These are phyloP conservation scores for Chimonanthus salicifolius DNA, from an alignment of 164 flowering plant genomes.

Conservation along the genomic window DNA sequence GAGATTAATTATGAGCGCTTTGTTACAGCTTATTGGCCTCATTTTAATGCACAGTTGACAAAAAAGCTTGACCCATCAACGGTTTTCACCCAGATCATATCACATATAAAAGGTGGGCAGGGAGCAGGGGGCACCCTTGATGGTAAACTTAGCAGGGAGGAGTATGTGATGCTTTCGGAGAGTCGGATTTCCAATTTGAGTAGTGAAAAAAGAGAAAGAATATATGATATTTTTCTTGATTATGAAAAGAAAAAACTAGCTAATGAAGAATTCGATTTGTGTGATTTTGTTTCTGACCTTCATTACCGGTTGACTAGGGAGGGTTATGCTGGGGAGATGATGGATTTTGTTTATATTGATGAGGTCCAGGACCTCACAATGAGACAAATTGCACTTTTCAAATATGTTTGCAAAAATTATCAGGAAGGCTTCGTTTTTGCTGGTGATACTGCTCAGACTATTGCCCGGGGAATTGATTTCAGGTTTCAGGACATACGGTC, in stretches of 20 bases:
- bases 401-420: constrained; percentile 53
- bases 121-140: constrained; percentile 22
- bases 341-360: constrained; percentile 78
- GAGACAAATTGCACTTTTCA: constrained; percentile 71
- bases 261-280: constrained; percentile 62
- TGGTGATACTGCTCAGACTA: constrained; percentile 85
- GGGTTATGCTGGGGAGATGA: constrained; percentile 31
- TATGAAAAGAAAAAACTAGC: constrained; percentile 57
- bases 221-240: constrained; percentile 48
- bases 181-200: constrained; percentile 39
- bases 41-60: constrained; percentile 41
- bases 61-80: constrained; percentile 56
- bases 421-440: constrained; percentile 69
- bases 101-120: constrained; percentile 65
- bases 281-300: constrained; percentile 68
- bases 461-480: constrained; percentile 41
- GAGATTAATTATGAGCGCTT: constrained; percentile 60
- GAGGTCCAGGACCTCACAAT: constrained; percentile 85
- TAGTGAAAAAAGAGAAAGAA: constrained; percentile 32
- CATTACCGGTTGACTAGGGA: constrained; percentile 39
- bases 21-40: constrained; percentile 65
- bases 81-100: constrained; percentile 70
- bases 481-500: constrained; percentile 27
- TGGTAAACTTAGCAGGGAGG: constrained; percentile 36
- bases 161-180: constrained; percentile 42